A percentile compares a stretch with the other conserved stretches of the same genome.
These are phyloP conservation scores for Globisporangium nodosum DNA, from an alignment of 352 stramenopile genomes.

Conservation along the genomic window DNA sequence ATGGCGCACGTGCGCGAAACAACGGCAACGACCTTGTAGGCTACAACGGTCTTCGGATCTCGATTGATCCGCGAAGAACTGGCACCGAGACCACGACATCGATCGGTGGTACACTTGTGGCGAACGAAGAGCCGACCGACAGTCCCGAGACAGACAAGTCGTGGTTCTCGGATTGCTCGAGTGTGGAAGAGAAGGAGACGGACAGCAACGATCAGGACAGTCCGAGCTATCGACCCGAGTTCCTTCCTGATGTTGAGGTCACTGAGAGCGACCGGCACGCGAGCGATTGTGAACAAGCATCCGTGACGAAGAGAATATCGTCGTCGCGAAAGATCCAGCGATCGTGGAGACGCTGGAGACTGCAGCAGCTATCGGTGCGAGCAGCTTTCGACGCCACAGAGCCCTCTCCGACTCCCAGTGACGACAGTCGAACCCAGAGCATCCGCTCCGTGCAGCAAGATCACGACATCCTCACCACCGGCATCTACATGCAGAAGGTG, in stretches of 20 bases:
- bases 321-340: slow-evolving; percentile 13
- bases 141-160: slow-evolving; percentile 8
- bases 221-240: slow-evolving; percentile 1
- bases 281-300: background rate
- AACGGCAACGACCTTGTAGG: background rate
- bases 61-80: slow-evolving; percentile 13
- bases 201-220: slow-evolving; percentile 12
- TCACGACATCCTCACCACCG: background rate
- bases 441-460: background rate
- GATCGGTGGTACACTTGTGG: slow-evolving; percentile 13
- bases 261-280: background rate
- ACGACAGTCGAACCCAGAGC: background rate
- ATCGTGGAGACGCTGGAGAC: slow-evolving; percentile 14
- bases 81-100: slow-evolving; percentile 30
- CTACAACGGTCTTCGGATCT: background rate
- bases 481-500: slow-evolving; percentile 11
- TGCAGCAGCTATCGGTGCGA: background rate
- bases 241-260: background rate
- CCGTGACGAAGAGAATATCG: background rate
- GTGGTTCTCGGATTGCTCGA: slow-evolving; percentile 24
- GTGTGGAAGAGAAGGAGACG: slow-evolving; percentile 8
- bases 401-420: background rate
- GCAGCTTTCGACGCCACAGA: background rate
- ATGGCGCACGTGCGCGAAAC: background rate
- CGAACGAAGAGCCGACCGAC: slow-evolving; percentile 18